Percentiles rank a stretch among this genome's conserved stretches.
These are phyloP conservation scores for Sporothrix sp. DNA, from an alignment of 2,329 filamentous ascomycete genomes.

Conservation along the genomic window DNA sequence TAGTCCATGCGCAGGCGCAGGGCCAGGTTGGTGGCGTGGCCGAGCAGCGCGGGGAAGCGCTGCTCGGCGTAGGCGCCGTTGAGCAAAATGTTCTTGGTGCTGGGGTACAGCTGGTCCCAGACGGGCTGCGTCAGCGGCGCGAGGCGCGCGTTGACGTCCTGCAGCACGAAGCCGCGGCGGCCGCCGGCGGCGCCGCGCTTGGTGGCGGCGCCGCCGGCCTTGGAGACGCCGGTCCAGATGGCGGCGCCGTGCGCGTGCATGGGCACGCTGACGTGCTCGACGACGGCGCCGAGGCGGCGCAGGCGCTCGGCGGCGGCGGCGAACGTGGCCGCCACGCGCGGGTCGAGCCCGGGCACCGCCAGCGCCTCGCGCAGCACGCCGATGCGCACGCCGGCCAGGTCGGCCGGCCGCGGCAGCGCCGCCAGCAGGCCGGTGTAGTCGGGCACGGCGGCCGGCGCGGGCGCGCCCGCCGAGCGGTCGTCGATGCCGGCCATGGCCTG, in stretches of 20 bases:
- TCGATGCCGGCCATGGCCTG: slow-evolving; percentile 27
- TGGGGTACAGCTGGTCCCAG: slow-evolving; percentile 14
- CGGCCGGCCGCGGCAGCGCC: slow-evolving; percentile 5
- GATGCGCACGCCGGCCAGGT: slow-evolving; percentile 22
- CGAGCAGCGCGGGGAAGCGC: neutral
- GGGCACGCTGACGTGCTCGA: slow-evolving; percentile 23
- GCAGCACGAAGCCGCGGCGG: slow-evolving; percentile 24
- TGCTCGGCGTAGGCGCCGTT: neutral
- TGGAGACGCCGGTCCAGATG: slow-evolving; percentile 18
- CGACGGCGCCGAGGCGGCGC: slow-evolving; percentile 21
- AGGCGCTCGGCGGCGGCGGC: slow-evolving; percentile 21
- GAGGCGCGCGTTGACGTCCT: neutral
- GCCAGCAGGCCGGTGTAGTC: slow-evolving; percentile 15
- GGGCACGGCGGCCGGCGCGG: slow-evolving; percentile 17
- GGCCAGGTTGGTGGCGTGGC: slow-evolving; percentile 1
- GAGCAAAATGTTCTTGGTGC: slow-evolving; percentile 22
- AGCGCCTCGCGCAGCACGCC: slow-evolving; percentile 25
- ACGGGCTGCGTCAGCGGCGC: neutral
- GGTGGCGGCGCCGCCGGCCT: slow-evolving; percentile 11
- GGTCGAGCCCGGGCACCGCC: slow-evolving; percentile 18
- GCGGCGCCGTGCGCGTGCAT: slow-evolving; percentile 19
- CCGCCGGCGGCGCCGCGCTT: slow-evolving; percentile 22
- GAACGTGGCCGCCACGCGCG: slow-evolving; percentile 20
- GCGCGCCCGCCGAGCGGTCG: slow-evolving; percentile 22
- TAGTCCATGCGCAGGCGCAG: slow-evolving; percentile 21